Evolutionary conservation across 768 basidiomycete genomes (phyloP).

Genomic region (Hirschioporus abietinus): DNA sequence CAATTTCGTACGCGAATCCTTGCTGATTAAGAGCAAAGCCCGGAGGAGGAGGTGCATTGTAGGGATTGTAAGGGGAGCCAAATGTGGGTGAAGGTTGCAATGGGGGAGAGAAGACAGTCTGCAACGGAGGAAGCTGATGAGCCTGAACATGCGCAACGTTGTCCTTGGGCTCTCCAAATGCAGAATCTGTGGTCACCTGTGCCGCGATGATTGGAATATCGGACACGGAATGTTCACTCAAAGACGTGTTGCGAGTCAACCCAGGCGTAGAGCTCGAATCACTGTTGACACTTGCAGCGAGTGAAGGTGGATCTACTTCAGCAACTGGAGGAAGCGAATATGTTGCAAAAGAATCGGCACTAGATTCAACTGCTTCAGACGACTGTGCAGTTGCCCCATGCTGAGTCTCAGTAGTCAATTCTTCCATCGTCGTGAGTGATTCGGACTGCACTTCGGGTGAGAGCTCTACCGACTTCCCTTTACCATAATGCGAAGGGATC

Average conservation of each 20-base stretch:
- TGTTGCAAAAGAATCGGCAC: background rate
- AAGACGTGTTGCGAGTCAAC: background rate
- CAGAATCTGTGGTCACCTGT: background rate
- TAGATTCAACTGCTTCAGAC: background rate
- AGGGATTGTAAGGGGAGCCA: slow-evolving; percentile 63
- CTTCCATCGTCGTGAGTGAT: slow-evolving; percentile 25
- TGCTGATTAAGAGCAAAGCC: slow-evolving; percentile 71
- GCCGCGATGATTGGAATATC: background rate
- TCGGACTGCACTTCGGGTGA: slow-evolving; percentile 10
- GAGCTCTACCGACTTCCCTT: slow-evolving; percentile 27
- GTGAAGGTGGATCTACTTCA: background rate
- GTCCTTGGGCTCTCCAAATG: background rate
- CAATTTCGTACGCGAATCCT: slow-evolving; percentile 76
- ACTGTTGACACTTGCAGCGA: background rate
- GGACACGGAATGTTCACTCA: background rate
- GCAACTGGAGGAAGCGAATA: background rate
- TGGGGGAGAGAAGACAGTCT: slow-evolving; percentile 36
- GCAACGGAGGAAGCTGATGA: slow-evolving; percentile 32
- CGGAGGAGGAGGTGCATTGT: slow-evolving; percentile 48
- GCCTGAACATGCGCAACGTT: background rate
- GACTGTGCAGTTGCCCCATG: background rate
- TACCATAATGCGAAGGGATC: slow-evolving; percentile 39
- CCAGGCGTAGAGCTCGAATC: background rate
- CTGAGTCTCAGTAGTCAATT: slow-evolving; percentile 34
- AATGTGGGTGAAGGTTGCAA: slow-evolving; percentile 50